Conservation (phyloP, 2,329 filamentous ascomycete genomes). For the Penicillium occitanis region DNA sequence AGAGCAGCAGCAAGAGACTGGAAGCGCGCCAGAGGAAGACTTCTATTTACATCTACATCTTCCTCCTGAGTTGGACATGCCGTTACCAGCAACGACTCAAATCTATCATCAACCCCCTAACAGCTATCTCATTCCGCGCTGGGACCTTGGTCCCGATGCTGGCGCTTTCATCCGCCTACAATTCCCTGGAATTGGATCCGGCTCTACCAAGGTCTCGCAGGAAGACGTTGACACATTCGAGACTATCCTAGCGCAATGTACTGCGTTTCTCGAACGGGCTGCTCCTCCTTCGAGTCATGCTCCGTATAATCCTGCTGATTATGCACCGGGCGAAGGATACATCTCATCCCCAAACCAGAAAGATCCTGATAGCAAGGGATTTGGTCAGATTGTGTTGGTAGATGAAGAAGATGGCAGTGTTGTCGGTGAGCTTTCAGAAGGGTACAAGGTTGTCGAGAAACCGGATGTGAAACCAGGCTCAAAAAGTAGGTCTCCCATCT, state of each 20-base stretch:
- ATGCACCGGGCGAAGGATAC: slow-evolving; percentile 76
- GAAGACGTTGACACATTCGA: slow-evolving; percentile 96
- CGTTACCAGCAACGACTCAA: slow-evolving; percentile 90
- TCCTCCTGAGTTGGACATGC: slow-evolving; percentile 89
- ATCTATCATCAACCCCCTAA: slow-evolving; percentile 93
- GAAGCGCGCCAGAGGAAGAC: slow-evolving; percentile 70
- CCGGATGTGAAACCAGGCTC: slow-evolving; percentile 76
- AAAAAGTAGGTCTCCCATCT: slow-evolving; percentile 65
- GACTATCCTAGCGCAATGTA: slow-evolving; percentile 96
- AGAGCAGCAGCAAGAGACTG: slow-evolving; percentile 54
- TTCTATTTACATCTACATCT: slow-evolving; percentile 96
- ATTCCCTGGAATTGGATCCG: slow-evolving; percentile 73
- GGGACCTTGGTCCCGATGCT: slow-evolving; percentile 84
- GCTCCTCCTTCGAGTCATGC: slow-evolving; percentile 55
- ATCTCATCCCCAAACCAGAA: slow-evolving; percentile 42
- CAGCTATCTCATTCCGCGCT: slow-evolving; percentile 92
- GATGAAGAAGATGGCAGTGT: slow-evolving; percentile 97
- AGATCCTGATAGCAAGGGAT: slow-evolving; percentile 1
- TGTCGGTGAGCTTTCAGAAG: slow-evolving; percentile 84
- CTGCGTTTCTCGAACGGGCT: slow-evolving; percentile 85
- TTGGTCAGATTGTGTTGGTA: slow-evolving; percentile 77
- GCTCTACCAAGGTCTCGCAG: slow-evolving; percentile 66
- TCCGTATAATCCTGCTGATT: slow-evolving; percentile 77
- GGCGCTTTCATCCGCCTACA: slow-evolving; percentile 92
- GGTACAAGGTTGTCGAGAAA: slow-evolving; percentile 77